Base-by-base conservation (phyloP, 1,284 basidiomycete genomes). In the Afroboletus lepidellus region DNA sequence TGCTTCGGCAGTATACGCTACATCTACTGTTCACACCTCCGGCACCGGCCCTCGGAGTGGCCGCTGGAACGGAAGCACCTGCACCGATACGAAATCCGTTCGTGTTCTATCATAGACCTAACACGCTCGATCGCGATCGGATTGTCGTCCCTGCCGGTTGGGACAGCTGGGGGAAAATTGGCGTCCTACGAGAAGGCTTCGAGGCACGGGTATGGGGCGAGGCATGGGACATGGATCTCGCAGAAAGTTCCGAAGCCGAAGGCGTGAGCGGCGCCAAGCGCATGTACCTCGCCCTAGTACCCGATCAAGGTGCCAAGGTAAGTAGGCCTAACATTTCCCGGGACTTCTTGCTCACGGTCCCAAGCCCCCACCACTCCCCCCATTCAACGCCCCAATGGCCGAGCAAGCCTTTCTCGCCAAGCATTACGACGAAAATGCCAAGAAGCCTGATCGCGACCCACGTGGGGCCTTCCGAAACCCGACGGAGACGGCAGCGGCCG, bases 151-250 rank as follows among this genome's bases (percentile, higher is more conserved):
- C 96, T 1, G 80, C 90, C 1, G 97, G 96, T 3, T 99, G 96
- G 97, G 96, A 99, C 69, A 92, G 89, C 57, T 98, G 92, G 90
- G 94, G 94, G 3, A 98, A 98, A 77, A 98, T 98, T 57, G 79
- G 80, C 3, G 90, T 98, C 3, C 73, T 98, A 50, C 77, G 94
- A 44, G 96, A 98, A 41, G 89, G 92, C 0, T 99, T 98, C 61
- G 93, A 97, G 56, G 85, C 91, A 1, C 85, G 82, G 47, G 69
- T 78, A 42, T 90, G 92, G 80, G 85, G 84, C 2, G 85, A 87
- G 50, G 91, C 89, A 21, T 98, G 92, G 91, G 90, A 93, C 56
- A 73, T 74, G 43, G 85, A 87, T 60, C 60, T 89, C 3, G 64
- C 66, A 9, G 58, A 71, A 18, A 76, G 74, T 5, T 72, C 67